Evolutionary conservation across 768 basidiomycete genomes (phyloP).

Genomic region (Kwoniella sp.): DNA sequence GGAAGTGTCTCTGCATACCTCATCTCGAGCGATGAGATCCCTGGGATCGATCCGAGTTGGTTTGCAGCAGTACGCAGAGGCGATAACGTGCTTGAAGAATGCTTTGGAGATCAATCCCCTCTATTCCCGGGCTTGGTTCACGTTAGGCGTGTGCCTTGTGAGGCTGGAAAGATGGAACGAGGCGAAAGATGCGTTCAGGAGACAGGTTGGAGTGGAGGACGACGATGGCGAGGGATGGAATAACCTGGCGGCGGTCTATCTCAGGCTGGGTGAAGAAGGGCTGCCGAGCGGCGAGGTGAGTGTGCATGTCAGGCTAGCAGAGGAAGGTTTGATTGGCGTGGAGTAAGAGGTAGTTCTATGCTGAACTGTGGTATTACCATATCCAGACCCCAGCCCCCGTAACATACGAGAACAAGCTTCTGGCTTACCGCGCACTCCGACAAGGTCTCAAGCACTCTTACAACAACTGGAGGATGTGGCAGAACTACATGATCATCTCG

Average conservation of each 20-base stretch:
- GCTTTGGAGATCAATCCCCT: slow-evolving; percentile 89
- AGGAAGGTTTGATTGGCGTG: too few relatives aligned
- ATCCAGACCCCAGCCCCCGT: slow-evolving; percentile 31
- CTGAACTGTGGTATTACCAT: background rate
- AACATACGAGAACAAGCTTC: slow-evolving; percentile 66
- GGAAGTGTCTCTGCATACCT: slow-evolving; percentile 75
- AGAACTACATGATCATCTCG: slow-evolving; percentile 91
- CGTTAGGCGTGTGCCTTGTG: slow-evolving; percentile 88
- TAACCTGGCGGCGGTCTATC: slow-evolving; percentile 91
- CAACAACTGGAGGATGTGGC: slow-evolving; percentile 98
- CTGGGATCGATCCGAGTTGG: slow-evolving; percentile 83
- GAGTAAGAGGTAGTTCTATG: background rate
- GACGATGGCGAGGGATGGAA: slow-evolving; percentile 99
- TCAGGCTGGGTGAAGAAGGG: slow-evolving; percentile 69
- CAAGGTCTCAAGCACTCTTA: slow-evolving; percentile 82
- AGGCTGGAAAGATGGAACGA: slow-evolving; percentile 80
- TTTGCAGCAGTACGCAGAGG: slow-evolving; percentile 65
- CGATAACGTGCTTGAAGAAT: slow-evolving; percentile 68
- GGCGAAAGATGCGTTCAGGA: slow-evolving; percentile 77
- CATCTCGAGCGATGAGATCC: slow-evolving; percentile 87
- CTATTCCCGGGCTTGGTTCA: slow-evolving; percentile 86
- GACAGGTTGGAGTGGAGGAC: slow-evolving; percentile 88
- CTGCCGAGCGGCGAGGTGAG: slow-evolving; percentile 38
- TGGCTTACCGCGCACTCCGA: slow-evolving; percentile 89
- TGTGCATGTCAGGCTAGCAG: too few relatives aligned